Base-by-base conservation (phyloP, 2,329 filamentous ascomycete genomes). In the Aspergillus cejpii region DNA sequence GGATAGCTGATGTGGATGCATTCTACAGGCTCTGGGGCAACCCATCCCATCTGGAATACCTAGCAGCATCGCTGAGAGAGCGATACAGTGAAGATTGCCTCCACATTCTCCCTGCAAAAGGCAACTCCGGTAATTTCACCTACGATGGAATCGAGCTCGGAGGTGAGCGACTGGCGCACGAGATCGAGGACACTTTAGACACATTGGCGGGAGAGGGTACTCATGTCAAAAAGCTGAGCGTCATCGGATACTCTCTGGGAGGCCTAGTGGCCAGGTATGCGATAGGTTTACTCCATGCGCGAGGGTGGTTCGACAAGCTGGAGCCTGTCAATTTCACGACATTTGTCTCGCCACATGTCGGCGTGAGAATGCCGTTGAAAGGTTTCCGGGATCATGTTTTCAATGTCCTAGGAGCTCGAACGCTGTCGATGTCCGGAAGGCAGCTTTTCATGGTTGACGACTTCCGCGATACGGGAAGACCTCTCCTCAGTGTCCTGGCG, bases 271-370 rank as follows among this genome's bases (percentile, higher is more conserved):
- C 87, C 7, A 78, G 91, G 48, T 97, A 95, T 70, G 85, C 87
- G 1, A 77, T 95, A 45, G 91, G 91, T 0, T 70, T 97, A 57
- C 74, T 97, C 3, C 80, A 90, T 56, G 83, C 86, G 43, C 86
- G 85, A 58, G 88, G 89, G 6, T 74, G 87, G 46, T 81, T 97
- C 45, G 83, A 94, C 45, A 76, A 76, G 46, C 75, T 97, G 20
- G 77, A 88, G 61, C 91, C 91, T 53, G 79, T 91, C 78, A 96
- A 94, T 73, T 96, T 97, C 67, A 87, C 85, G 2, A 95, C 90
- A 1, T 96, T 97, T 67, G 91, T 86, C 4, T 84, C 85, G 24
- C 91, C 86, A 19, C 86, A 90, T 66, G 74, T 90, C 6, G 86
- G 86, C n/a, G 84, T 85, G 1, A 75, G 84, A 39, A 80, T 81